These are phyloP conservation scores for Sclerotinia spermophila DNA, from an alignment of 2,329 filamentous ascomycete species.

Conservation along the genomic window DNA sequence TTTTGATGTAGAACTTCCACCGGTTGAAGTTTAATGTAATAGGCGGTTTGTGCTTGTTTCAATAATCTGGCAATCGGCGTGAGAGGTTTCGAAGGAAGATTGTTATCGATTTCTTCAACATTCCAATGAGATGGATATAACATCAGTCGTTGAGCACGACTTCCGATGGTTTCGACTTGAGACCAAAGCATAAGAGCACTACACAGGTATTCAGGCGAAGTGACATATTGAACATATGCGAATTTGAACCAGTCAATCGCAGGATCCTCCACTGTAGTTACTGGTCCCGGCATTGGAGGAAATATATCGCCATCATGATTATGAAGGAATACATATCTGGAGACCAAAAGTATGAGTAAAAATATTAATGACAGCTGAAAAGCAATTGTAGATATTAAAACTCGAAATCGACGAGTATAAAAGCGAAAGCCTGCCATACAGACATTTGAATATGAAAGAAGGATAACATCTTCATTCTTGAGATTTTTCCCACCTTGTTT, in stretches of 20 bases:
- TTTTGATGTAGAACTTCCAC: conserved; percentile 28
- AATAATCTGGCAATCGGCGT: conserved; percentile 31
- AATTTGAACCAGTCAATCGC: conserved; percentile 31
- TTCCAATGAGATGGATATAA: conserved; percentile 33
- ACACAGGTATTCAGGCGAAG: conserved; percentile 32
- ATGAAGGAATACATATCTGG: conserved; percentile 28
- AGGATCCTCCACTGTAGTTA: conserved; percentile 24
- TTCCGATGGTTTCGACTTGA: conserved; percentile 33
- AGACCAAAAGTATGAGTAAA: conserved; percentile 22
- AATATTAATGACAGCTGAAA: conserved; percentile 23
- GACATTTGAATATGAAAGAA: conserved; percentile 9
- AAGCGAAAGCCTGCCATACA: conserved; percentile 27
- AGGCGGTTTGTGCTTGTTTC: conserved; percentile 26
- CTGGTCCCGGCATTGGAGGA: conserved; percentile 20
- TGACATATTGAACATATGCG: conserved; percentile 34
- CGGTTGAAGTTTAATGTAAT: conserved; percentile 30
- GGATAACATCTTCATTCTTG: neutral
- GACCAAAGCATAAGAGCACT: conserved; percentile 34
- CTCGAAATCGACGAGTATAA: conserved; percentile 27
- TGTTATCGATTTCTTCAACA: conserved; percentile 26
- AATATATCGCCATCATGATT: conserved; percentile 26
- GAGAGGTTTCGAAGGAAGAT: conserved; percentile 21
- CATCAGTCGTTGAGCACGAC: conserved; percentile 31
- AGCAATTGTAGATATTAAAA: conserved; percentile 21
- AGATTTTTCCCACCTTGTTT: neutral